These are phyloP conservation scores for Cladobotryum protrusum DNA, from an alignment of 2,329 filamentous ascomycete species.

Conservation along the genomic window DNA sequence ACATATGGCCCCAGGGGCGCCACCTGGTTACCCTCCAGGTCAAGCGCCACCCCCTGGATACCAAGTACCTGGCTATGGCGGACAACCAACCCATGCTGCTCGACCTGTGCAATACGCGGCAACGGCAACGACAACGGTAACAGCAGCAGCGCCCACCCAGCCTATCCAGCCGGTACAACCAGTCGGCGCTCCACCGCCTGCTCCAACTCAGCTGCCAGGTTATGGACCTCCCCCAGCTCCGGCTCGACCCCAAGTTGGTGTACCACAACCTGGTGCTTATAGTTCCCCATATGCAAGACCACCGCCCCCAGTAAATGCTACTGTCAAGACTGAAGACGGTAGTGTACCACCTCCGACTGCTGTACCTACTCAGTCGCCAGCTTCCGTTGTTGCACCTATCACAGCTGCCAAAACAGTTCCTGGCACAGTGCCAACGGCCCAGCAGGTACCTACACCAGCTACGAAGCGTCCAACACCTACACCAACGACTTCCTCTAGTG, in stretches of 20 bases:
- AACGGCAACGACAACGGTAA: too few relatives aligned
- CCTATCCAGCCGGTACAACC: slow-evolving; percentile 18
- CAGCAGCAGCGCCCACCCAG: slow-evolving; percentile 22
- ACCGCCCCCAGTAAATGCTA: slow-evolving; percentile 21
- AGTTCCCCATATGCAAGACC: slow-evolving; percentile 33
- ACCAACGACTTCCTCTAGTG: slow-evolving; percentile 20
- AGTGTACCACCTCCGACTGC: slow-evolving; percentile 14
- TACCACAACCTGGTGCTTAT: slow-evolving; percentile 27
- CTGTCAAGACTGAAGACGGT: slow-evolving; percentile 25
- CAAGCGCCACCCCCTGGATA: slow-evolving; percentile 30
- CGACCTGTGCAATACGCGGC: slow-evolving; percentile 26
- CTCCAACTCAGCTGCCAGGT: slow-evolving; percentile 28
- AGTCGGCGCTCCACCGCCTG: slow-evolving; percentile 24
- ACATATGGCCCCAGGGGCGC: slow-evolving; percentile 27
- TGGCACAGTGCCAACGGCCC: slow-evolving; percentile 11
- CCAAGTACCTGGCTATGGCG: slow-evolving; percentile 27
- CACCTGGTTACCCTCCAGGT: slow-evolving; percentile 27
- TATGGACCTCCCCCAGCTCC: slow-evolving; percentile 32
- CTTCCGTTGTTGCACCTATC: slow-evolving; percentile 12
- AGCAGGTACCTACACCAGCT: slow-evolving; percentile 13
- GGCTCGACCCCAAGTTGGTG: slow-evolving; percentile 26
- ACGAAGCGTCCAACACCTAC: slow-evolving; percentile 18
- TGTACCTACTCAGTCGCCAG: slow-evolving; percentile 7
- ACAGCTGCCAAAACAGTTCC: slow-evolving; percentile 16
- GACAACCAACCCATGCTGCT: slow-evolving; percentile 23